Conservation (phyloP, 352 stramenopile species). For the Globisporangium camurandrum region DNA sequence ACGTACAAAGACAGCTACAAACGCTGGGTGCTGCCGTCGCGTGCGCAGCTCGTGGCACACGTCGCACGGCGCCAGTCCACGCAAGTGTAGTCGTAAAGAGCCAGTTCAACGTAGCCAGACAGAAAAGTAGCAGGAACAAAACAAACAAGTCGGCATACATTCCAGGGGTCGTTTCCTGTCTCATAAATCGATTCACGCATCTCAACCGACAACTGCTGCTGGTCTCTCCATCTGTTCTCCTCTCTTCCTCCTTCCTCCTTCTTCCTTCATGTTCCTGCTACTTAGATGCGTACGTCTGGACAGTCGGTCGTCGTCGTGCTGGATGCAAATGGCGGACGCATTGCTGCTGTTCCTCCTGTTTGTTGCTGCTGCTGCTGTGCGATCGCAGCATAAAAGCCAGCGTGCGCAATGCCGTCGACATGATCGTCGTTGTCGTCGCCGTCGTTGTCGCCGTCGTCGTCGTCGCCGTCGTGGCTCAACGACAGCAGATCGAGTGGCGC, state of each 20-base stretch:
- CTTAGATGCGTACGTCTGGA: conserved; percentile 32
- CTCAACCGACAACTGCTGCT: no score
- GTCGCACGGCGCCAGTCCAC: conserved; percentile 11
- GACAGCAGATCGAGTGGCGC: conserved; percentile 49
- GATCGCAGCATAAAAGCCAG: no score
- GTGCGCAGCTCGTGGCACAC: conserved; percentile 48
- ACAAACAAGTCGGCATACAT: no score
- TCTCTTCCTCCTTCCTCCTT: neutral
- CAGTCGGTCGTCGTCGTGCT: conserved; percentile 14
- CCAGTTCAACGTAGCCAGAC: no score
- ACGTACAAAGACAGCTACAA: conserved; percentile 53
- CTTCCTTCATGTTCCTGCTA: neutral
- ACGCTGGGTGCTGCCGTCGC: conserved; percentile 57
- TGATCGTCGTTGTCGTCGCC: no score
- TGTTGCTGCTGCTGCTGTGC: no score
- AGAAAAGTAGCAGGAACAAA: no score
- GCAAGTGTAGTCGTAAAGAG: conserved; percentile 9
- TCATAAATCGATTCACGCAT: no score
- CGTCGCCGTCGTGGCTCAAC: conserved; percentile 24
- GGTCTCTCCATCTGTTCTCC: neutral
- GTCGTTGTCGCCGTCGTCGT: conserved; percentile 1
- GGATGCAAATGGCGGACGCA: no score
- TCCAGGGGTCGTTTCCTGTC: no score
- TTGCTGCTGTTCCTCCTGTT: no score
- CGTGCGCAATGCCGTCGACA: no score